These are phyloP conservation scores for Ceratocystis eucalypticola DNA, from an alignment of 2,329 filamentous ascomycete species.

Conservation along the genomic window DNA sequence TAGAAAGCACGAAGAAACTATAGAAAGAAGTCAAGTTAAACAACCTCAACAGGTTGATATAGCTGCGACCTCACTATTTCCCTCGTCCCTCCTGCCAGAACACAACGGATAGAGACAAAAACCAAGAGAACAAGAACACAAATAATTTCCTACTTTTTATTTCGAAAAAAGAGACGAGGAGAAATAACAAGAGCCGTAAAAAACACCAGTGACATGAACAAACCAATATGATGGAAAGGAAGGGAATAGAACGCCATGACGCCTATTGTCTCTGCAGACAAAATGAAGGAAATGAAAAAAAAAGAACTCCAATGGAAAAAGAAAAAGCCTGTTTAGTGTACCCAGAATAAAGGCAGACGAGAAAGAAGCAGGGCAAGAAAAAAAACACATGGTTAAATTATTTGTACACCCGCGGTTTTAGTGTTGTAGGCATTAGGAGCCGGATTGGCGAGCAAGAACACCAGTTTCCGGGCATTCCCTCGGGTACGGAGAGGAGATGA, in stretches of 20 bases:
- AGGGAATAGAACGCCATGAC: constrained; percentile 2
- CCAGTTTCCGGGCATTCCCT: background rate
- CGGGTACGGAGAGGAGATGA: background rate
- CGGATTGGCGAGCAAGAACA: background rate
- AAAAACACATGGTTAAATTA: background rate
- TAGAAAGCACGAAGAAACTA: no score
- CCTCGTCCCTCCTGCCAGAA: no score
- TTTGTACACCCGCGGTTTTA: background rate
- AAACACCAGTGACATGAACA: background rate
- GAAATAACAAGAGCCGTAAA: background rate
- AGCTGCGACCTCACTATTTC: no score
- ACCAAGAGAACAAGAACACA: background rate
- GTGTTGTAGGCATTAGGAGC: constrained; percentile 2
- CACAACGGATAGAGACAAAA: background rate
- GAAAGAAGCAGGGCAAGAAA: constrained; percentile 3
- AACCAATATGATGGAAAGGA: background rate
- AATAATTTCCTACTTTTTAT: constrained; percentile 4
- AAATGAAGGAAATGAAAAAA: background rate
- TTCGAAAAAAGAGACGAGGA: background rate
- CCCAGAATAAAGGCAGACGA: background rate
- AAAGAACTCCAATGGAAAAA: constrained; percentile 1
- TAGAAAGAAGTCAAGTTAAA: no score
- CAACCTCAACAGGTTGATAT: no score
- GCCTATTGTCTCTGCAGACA: constrained; percentile 4
- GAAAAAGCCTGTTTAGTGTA: constrained; percentile 4